Evolutionary conservation across 2,329 filamentous ascomycete species (phyloP).

Genomic region (Biscogniauxia sp.): DNA sequence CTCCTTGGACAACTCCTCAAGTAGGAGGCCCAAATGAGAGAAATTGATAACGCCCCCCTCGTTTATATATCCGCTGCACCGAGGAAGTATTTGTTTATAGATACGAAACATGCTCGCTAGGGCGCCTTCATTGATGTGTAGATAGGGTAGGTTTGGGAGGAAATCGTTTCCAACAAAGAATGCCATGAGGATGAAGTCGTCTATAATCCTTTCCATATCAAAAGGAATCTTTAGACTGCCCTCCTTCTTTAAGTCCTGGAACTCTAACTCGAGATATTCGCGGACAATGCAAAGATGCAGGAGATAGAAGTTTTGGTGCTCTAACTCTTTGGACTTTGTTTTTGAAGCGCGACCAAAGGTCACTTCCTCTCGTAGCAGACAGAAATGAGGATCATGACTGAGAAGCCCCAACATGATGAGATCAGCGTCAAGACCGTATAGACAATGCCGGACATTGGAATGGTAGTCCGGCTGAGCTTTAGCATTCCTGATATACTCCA

Average conservation of each 20-base stretch:
- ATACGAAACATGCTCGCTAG: constrained; percentile 95
- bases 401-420: constrained; percentile 97
- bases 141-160: constrained; percentile 88
- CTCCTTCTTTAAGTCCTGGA: constrained; percentile 81
- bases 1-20: constrained; percentile 82
- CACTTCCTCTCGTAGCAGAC: constrained; percentile 92
- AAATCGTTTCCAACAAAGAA: constrained; percentile 99
- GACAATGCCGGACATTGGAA: constrained; percentile 89
- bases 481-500: constrained; percentile 98
- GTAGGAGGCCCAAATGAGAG: constrained; percentile 69
- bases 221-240: constrained; percentile 74
- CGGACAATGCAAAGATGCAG: constrained; percentile 97
- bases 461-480: constrained; percentile 94
- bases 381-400: constrained; percentile 98
- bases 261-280: constrained; percentile 95
- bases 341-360: constrained; percentile 89
- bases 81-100: constrained; percentile 87
- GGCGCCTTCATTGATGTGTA: constrained; percentile 98
- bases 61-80: constrained; percentile 92
- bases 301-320: constrained; percentile 98
- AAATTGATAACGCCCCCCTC: constrained; percentile 92
- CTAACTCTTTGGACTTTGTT: constrained; percentile 89
- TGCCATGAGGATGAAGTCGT: constrained; percentile 99
- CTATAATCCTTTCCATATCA: constrained; percentile 93
- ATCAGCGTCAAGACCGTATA: constrained; percentile 96